phyloP scores from a whole-genome alignment of 1,284 basidiomycete species.

The Ganoderma multipileum region DNA sequence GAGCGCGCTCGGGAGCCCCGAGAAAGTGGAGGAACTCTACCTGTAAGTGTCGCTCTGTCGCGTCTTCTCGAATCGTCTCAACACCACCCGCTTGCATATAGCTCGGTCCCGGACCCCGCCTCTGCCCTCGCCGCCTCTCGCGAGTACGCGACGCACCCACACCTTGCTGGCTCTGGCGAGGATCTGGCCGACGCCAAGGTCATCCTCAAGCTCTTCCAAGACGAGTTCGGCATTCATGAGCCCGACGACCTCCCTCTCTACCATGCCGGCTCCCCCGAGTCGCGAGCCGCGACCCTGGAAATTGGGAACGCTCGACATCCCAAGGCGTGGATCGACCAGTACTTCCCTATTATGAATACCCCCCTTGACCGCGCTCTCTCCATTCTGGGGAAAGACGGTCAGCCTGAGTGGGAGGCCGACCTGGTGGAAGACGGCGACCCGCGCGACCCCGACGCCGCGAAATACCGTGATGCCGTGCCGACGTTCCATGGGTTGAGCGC shows the following conservation, averaged over 20 bases:
- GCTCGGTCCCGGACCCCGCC: constrained; percentile 61
- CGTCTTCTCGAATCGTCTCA: neutral
- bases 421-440: constrained; percentile 74
- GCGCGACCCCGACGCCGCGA: constrained; percentile 66
- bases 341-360: constrained; percentile 86
- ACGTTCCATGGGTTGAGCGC: constrained; percentile 77
- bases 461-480: constrained; percentile 63
- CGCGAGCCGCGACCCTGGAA: constrained; percentile 67
- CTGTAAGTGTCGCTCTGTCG: constrained; percentile 32
- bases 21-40: constrained; percentile 33
- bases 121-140: constrained; percentile 65
- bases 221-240: constrained; percentile 59
- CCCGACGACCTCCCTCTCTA: constrained; percentile 57
- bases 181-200: constrained; percentile 72
- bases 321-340: constrained; percentile 80
- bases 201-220: constrained; percentile 69
- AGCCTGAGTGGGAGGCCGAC: constrained; percentile 73
- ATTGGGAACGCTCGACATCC: constrained; percentile 56
- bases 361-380: constrained; percentile 69
- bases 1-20: neutral
- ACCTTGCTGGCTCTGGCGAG: constrained; percentile 71
- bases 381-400: constrained; percentile 62
- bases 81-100: constrained; percentile 32
- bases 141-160: constrained; percentile 70
- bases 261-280: constrained; percentile 67